Evolutionary conservation across 306 rosid species (phyloP), one percentile per base, ranked within the genome.

Genomic region (Hippophae gyantsensis): DNA sequence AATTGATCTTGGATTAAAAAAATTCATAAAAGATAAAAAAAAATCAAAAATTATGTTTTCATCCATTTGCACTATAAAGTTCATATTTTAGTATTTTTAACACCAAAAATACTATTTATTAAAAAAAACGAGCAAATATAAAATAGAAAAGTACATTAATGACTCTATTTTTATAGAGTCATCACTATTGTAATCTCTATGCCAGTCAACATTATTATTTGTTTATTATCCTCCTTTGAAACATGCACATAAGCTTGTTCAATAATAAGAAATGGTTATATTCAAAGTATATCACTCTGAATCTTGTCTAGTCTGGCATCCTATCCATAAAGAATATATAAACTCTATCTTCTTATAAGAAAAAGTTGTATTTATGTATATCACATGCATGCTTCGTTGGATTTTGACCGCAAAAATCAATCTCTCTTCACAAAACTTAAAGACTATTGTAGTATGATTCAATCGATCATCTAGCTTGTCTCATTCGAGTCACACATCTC

Each of bases 211-310:
- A 48, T 43, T 1, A 58, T 0, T 13, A 1, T 1, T 38, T 48
- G n/a, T 13, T n/a, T 11, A 6, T 11, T 8, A 7, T 12, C 57
- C 11, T 61, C 57, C 9, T 46, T 2, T 27, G n/a, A 0, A 38
- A 61, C 66, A 44, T 64, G 44, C 3, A 52, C 60, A 23, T 43
- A 64, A 0, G 69, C 54, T 7, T 64, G 61, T 25, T 64, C 54
- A 6, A 64, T 2, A 1, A 23, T 64, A 11, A 46, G 61, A 13
- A 64, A 64, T 1, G 52, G 61, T 10, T 45, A 0, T 6, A 64
- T 0, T 8, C 54, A 18, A 0, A 52, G 52, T 2, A 23, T 18
- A 44, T 59, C 64, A 9, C 43, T 47, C 3, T 10, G 5, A 6
- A 10, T 14, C 25, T 64, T 64, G 26, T 64, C 53, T 0, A 53